These are phyloP conservation scores for Saposhnikovia divaricata DNA, from an alignment of 129 eudicot genomes.

Conservation along the genomic window DNA sequence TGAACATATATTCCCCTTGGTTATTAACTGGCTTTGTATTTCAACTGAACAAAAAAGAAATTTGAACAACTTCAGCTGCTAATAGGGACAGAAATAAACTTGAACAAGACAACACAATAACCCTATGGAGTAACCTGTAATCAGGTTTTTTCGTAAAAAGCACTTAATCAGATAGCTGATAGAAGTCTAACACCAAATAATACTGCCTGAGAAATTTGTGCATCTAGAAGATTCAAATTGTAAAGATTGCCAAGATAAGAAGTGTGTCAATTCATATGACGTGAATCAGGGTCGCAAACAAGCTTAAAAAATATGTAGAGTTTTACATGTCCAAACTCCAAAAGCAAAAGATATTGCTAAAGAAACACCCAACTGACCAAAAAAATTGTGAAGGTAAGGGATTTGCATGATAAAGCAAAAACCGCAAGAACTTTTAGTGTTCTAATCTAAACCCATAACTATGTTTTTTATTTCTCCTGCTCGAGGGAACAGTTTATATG, in stretches of 20 bases:
- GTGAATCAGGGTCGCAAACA: neutral
- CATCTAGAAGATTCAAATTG: neutral
- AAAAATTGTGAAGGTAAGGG: neutral
- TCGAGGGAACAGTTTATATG: constrained; percentile 75
- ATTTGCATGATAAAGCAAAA: constrained; percentile 85
- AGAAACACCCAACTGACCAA: neutral
- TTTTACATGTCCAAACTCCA: neutral
- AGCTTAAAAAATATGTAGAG: neutral
- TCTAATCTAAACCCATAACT: constrained; percentile 93
- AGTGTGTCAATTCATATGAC: no score
- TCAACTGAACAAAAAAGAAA: neutral
- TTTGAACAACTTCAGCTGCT: neutral
- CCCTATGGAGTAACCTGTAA: neutral
- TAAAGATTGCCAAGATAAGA: neutral
- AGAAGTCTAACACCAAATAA: neutral
- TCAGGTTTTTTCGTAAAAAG: neutral
- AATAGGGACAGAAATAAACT: neutral
- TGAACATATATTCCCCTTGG: neutral
- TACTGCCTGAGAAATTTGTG: neutral
- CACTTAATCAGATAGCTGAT: neutral
- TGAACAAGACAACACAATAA: neutral
- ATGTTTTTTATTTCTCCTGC: constrained; percentile 97
- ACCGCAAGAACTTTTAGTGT: constrained; percentile 89
- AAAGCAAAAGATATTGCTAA: neutral
- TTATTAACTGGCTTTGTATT: neutral